Percentiles rank a stretch among this genome's conserved stretches.
phyloP scores from a whole-genome alignment of 495 filamentous ascomycete genomes.

The Trichocladium uniseriatum region DNA sequence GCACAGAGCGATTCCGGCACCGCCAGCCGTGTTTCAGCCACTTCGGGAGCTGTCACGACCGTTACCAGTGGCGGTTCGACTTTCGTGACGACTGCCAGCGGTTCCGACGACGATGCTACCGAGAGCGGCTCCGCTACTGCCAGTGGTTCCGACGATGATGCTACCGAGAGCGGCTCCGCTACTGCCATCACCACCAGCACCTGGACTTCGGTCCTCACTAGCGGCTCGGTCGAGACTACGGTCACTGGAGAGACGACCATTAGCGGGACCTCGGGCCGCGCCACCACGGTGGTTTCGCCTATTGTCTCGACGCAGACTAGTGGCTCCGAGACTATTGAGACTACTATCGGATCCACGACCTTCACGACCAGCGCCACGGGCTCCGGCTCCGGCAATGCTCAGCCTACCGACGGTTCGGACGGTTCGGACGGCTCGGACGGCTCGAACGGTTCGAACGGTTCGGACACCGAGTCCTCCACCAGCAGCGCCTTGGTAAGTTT shows the following conservation, averaged over 20 bases:
- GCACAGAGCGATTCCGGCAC: not conserved
- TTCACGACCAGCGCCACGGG: slow-evolving; percentile 10
- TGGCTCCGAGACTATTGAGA: slow-evolving; percentile 9
- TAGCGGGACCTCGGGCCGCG: slow-evolving; percentile 9
- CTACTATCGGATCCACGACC: slow-evolving; percentile 14
- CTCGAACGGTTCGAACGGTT: too few relatives aligned
- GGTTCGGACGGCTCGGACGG: too few relatives aligned
- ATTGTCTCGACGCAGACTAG: slow-evolving; percentile 9
- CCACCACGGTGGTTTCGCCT: slow-evolving; percentile 6
- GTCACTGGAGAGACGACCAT: slow-evolving; percentile 20
- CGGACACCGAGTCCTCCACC: slow-evolving; percentile 8
- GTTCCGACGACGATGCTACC: not conserved
- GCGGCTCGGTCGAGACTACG: slow-evolving; percentile 11
- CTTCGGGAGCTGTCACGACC: slow-evolving; percentile 23
- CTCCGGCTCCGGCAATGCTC: slow-evolving; percentile 5
- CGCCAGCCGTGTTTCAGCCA: slow-evolving; percentile 3
- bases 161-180: slow-evolving; percentile 5
- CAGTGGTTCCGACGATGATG: too few relatives aligned
- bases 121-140: not conserved
- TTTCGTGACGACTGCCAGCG: slow-evolving; percentile 20
- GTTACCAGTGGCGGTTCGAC: slow-evolving; percentile 24
- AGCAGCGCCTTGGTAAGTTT: too few relatives aligned
- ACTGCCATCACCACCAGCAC: slow-evolving; percentile 24
- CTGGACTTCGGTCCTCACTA: slow-evolving; percentile 26
- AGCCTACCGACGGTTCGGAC: slow-evolving; percentile 2